Evolutionary conservation across 352 stramenopile species (phyloP), one percentile per base, ranked within the genome.

Genomic region (Globisporangium abappressorium): DNA sequence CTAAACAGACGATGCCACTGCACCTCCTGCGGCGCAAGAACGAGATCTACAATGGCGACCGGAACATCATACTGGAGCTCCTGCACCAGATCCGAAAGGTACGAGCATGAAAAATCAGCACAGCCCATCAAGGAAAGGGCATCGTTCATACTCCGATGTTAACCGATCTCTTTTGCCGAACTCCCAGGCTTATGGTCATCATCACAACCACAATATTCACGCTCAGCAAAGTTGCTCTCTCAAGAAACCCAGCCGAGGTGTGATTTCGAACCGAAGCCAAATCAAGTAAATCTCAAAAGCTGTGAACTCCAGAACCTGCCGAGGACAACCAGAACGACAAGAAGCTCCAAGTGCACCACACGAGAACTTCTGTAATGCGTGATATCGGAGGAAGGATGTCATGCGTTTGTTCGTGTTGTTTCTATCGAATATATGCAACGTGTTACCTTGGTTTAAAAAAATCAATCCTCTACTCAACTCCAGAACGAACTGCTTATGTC

Each of bases 51-150:
- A 34, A 64, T 3, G 74, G 80, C 49, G 66, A 80, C 38, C 62
- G 71, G 0, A 14, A 56, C 18, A 49, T 85, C 7, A 81, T 85
- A 41, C 34, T 92, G 15, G 64, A 73, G 22, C 68, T 88, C 18
- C 56, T 86, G 12, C 30, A 73, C 2, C 75, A 87, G 60, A 88
- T 86, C 47, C 79, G 74, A 38, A 87, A 80, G 66, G 75, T 80
- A 11, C 0, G 51, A 47, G 5, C 38, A 4, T 43, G 3, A 15
- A 14, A 43, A 15, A 43, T 43, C 9, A 43, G 9, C 11, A 5
- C 36, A 15, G 11, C 36, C 14, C 36, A 43, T 43, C 36, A 43
- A 43, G 11, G 36, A 18, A 14, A 43, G 11, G 12, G 36, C 14
- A 2, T 43, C 36, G 11, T 43, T 43, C 36, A 43, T 15, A 43